These are phyloP conservation scores for Paraconiothyrium sp. DNA, from an alignment of 2,329 filamentous ascomycete genomes.

Conservation along the genomic window DNA sequence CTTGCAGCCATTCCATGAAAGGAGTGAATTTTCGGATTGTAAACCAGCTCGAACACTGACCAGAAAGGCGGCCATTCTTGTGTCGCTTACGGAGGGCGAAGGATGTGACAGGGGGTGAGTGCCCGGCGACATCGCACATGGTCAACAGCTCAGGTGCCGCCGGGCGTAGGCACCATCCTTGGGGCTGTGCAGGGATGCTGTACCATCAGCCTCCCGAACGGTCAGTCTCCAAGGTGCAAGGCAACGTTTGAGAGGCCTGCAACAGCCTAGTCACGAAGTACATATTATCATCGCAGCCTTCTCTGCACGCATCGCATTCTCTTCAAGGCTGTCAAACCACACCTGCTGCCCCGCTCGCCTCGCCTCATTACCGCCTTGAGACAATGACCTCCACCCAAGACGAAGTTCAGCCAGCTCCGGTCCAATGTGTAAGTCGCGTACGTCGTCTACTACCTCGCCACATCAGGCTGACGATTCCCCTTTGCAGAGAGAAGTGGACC, in stretches of 20 bases:
- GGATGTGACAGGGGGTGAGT: no score
- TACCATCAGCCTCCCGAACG: constrained; percentile 18
- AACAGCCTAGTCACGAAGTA: constrained; percentile 28
- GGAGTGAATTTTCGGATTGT: not conserved
- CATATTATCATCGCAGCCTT: constrained; percentile 35
- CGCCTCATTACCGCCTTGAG: constrained; percentile 18
- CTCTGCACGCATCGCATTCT: constrained; percentile 21
- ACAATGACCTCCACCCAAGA: constrained; percentile 34
- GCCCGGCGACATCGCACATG: not conserved
- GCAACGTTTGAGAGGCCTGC: constrained; percentile 43
- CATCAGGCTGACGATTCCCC: constrained; percentile 33
- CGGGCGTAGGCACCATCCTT: constrained; percentile 4
- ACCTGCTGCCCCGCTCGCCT: constrained; percentile 17
- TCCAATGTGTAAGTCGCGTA: constrained; percentile 30
- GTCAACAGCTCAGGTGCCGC: not conserved
- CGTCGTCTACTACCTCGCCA: constrained; percentile 24
- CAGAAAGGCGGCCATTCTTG: not conserved
- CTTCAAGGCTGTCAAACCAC: constrained; percentile 35
- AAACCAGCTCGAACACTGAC: not conserved
- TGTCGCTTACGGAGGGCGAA: not conserved
- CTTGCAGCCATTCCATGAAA: not conserved
- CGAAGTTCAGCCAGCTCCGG: constrained; percentile 30
- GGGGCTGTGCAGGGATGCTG: constrained; percentile 35
- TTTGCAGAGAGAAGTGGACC: constrained; percentile 28
- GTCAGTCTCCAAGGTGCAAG: constrained; percentile 21